Conservation (phyloP, 225 moss, liverwort and hornwort genomes). For the Anthoceros angustus region DNA sequence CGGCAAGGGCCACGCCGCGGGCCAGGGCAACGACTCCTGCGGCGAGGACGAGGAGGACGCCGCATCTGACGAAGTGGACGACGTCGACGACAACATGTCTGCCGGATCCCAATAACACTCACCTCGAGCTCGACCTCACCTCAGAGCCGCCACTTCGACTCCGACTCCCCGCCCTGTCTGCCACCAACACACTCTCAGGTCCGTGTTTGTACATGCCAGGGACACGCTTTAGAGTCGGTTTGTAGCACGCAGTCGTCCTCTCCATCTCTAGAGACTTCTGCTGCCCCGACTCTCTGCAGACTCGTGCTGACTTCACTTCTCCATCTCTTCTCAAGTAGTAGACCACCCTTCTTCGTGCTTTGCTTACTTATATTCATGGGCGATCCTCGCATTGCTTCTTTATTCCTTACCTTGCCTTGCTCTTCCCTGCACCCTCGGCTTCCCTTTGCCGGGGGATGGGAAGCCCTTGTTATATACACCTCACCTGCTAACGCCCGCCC, state of each 20-base stretch:
- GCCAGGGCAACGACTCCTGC: constrained; percentile 54
- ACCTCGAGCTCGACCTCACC: not conserved
- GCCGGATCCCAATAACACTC: not conserved
- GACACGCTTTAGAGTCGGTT: not conserved
- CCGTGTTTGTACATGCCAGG: too few relatives aligned
- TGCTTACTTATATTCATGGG: not conserved
- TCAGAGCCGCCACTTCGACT: not conserved
- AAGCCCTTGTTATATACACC: too few relatives aligned
- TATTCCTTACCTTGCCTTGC: too few relatives aligned
- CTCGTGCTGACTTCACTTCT: not conserved
- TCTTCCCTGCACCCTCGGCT: too few relatives aligned
- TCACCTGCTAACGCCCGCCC: too few relatives aligned
- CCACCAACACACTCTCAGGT: too few relatives aligned
- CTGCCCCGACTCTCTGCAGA: not conserved
- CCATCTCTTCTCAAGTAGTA: not conserved
- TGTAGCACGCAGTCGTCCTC: not conserved
- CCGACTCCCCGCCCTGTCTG: too few relatives aligned
- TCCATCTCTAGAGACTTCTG: not conserved
- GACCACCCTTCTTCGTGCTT: too few relatives aligned
- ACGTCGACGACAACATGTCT: not conserved
- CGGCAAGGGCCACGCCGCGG: constrained; percentile 62
- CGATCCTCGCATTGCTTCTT: not conserved
- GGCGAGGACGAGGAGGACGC: constrained; percentile 43
- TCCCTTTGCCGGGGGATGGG: too few relatives aligned
- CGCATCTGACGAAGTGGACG: not conserved